Evolutionary conservation across 345 rosid genomes (phyloP), one percentile per base, ranked within the genome.

Genomic region (Nephelium lappaceum): DNA sequence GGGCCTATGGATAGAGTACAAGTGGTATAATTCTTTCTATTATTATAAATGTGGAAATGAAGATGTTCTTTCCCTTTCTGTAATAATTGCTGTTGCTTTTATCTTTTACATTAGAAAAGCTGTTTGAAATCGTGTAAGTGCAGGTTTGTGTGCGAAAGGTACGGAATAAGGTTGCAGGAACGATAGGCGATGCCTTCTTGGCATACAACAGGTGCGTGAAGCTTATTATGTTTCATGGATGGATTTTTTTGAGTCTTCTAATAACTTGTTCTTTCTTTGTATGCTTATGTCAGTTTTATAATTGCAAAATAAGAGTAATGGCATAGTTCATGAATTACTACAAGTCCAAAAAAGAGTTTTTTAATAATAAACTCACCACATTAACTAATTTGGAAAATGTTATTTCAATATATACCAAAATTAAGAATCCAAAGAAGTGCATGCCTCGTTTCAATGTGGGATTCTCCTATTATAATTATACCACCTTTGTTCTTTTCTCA

Each of bases 1-100:
- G 99, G 99, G 43, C 97, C 95, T 42, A 71, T 96, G 31, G 99
- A 96, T 92, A 91, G 84, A 85, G 99, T 93, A 58, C 98, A 93
- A 83, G 99, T 96, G 80, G 87, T 80, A 77, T 60, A 39, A 23
- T 69, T 55, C 10, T 9, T 73, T 14, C n/a, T 12, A 25, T 4
- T 60, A 18, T 70, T 74, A 64, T 9, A 51, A 4, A 27, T 62
- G 65, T 55, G 8, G 5, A 19, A 23, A 18, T 18, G 43, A 16
- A 64, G 27, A 63, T 14, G 15, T 74, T 31, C 12, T 25, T 77
- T 24, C 39, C 58, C 21, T 16, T 53, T 53, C 21, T 53, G 18
- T 53, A 14, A 53, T 60, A 23, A 31, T 15, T 47, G 11, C 47
- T 10, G 0, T 70, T 19, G 39, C 70, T 42, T 10, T 62, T 4